Evolutionary conservation across 495 filamentous ascomycete genomes (phyloP), one percentile per base, ranked within the genome.

Genomic region (Daldinia decipiens): DNA sequence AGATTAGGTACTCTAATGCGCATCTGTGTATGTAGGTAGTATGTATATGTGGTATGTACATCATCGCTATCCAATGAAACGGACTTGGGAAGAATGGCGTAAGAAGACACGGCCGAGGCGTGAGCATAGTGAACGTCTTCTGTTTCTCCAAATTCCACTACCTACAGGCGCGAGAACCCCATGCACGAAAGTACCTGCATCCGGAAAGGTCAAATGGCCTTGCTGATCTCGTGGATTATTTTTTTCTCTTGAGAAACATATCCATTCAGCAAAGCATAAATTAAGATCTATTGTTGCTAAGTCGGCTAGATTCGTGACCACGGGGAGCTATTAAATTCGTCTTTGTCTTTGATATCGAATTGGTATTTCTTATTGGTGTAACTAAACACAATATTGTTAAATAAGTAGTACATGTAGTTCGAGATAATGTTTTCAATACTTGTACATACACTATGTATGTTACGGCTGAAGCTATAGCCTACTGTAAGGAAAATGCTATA

Each of bases 191-290:
- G 66, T 61, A 67, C 67, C 50, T 70, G 62, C 57, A 55, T 65
- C 67, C 71, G 58, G 65, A 73, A 73, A 59, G 57, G 71, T 67
- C 40, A 55, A 62, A 26, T 67, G 59, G 43, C 62, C 58, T 70
- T 13, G 71, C 63, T 70, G 71, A 74, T 70, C 71, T 57, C 59
- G 53, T 70, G 32, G 67, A 61, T 32, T 8, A 32, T 56, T 36
- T 17, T 50, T 70, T 64, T 50, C 34, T 55, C 39, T 61, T 65
- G 38, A 39, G 17, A 70, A 57, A 40, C 26, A 52, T 57, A 47
- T 45, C 39, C 26, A 62, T 65, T 62, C 43, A 61, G 38, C 11
- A 6, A 53, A 36, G 52, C 6, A 19, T 34, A 34, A 21, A 45
- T 21, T 3, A 11, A 21, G 17, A 8, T 45, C 17, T 45, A 19